These are phyloP conservation scores for Apiotrichum laibachii DNA, from an alignment of 1,284 basidiomycete genomes.

Conservation along the genomic window DNA sequence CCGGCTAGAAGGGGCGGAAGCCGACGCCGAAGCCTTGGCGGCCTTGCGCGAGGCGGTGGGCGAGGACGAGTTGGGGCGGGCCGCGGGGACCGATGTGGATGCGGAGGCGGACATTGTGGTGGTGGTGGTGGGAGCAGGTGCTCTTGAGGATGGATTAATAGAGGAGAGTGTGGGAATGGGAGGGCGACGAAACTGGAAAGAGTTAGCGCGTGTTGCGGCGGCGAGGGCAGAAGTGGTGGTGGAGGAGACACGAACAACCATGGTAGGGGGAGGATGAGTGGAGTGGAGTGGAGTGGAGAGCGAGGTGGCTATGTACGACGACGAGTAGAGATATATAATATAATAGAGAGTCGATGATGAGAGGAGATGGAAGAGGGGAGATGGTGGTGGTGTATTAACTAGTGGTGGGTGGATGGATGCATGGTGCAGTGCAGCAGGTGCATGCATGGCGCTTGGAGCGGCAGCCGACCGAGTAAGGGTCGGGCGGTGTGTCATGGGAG, in stretches of 20 bases:
- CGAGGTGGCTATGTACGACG: not conserved
- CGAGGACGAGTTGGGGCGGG: constrained; percentile 40
- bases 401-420: not conserved
- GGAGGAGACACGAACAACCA: constrained; percentile 1
- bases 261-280: not conserved
- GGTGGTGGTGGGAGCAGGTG: constrained; percentile 1
- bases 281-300: not conserved
- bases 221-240: not conserved
- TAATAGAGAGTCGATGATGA: not conserved
- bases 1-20: constrained; percentile 41
- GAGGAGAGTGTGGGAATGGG: not conserved
- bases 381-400: too few relatives aligned
- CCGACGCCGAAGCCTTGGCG: constrained; percentile 42
- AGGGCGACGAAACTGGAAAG: constrained; percentile 1
- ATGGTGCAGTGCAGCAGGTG: not conserved
- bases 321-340: not conserved
- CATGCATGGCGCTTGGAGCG: not conserved
- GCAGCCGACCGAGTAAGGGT: too few relatives aligned
- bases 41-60: constrained; percentile 45
- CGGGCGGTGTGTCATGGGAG: not conserved
- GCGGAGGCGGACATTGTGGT: constrained; percentile 24
- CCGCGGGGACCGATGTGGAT: constrained; percentile 31
- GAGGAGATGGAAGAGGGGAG: not conserved
- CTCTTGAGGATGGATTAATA: not conserved
- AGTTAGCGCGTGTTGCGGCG: not conserved